Percentiles rank a stretch among this genome's conserved stretches.
phyloP scores from a whole-genome alignment of 305 asterid species.

The Salvia sclarea region DNA sequence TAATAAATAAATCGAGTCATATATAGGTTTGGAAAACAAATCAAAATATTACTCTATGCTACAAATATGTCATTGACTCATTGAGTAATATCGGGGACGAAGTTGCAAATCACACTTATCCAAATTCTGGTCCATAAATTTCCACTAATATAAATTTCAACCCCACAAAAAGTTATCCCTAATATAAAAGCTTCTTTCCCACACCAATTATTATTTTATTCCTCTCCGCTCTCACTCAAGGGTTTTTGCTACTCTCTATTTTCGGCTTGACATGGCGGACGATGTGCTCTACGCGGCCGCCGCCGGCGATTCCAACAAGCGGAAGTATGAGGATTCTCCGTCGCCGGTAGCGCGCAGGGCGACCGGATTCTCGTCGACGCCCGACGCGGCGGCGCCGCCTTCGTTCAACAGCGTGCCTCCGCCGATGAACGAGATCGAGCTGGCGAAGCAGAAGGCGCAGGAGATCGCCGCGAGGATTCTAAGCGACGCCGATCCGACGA shows the following conservation, averaged over 20 bases:
- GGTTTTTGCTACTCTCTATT: conserved; percentile 36
- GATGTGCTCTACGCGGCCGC: conserved; percentile 41
- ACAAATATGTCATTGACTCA: no score
- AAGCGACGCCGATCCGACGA: conserved; percentile 57
- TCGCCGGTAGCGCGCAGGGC: conserved; percentile 56
- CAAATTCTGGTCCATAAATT: not conserved
- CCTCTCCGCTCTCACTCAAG: conserved; percentile 28
- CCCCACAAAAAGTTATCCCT: conserved; percentile 17
- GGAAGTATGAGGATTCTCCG: conserved; percentile 76
- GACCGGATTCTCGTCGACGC: conserved; percentile 58
- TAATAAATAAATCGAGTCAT: no score
- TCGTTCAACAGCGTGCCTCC: conserved; percentile 67
- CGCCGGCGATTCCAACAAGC: conserved; percentile 48
- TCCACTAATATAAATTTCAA: not conserved
- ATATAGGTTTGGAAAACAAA: no score
- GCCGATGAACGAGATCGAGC: conserved; percentile 64
- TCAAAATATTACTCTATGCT: no score
- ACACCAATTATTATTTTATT: not conserved
- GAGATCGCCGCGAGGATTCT: conserved; percentile 78
- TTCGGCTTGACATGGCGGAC: conserved; percentile 38
- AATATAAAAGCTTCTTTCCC: conserved; percentile 18
- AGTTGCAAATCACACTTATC: not conserved
- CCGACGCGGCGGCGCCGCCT: conserved; percentile 39
- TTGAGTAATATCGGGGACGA: not conserved
- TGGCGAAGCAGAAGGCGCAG: conserved; percentile 86